These are phyloP conservation scores for Chrysanthemum makinoi DNA, from an alignment of 129 eudicot genomes.

Conservation along the genomic window DNA sequence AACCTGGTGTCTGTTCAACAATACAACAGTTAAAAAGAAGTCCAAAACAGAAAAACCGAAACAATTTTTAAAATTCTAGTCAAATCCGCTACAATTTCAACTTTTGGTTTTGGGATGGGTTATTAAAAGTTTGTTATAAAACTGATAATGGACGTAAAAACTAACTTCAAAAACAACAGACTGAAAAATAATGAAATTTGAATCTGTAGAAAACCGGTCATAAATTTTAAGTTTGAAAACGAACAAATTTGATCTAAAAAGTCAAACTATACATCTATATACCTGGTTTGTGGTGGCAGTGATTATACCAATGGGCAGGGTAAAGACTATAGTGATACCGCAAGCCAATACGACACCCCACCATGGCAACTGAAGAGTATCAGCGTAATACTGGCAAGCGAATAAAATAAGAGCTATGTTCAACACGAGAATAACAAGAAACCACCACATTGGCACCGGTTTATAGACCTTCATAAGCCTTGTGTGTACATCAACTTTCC, in stretches of 20 bases:
- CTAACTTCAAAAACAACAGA: neutral
- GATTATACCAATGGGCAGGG: conserved; percentile 69
- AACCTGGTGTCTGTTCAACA: conserved; percentile 49
- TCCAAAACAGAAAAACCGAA: neutral
- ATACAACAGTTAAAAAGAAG: neutral
- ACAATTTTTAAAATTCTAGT: neutral
- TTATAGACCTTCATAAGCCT: conserved; percentile 59
- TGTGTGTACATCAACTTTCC: conserved; percentile 57
- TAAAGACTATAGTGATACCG: conserved; percentile 42
- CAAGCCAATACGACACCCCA: conserved; percentile 71
- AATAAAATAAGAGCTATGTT: conserved; percentile 43
- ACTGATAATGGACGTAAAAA: neutral
- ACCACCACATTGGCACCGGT: conserved; percentile 77
- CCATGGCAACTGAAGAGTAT: conserved; percentile 60
- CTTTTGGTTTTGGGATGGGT: neutral
- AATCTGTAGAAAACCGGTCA: neutral
- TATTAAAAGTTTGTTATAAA: neutral
- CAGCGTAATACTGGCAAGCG: conserved; percentile 33
- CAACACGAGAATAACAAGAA: conserved; percentile 30
- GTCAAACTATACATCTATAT: neutral
- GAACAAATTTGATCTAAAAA: neutral
- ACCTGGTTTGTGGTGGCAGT: conserved; percentile 71
- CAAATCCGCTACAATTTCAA: too few relatives aligned
- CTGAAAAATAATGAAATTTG: neutral
- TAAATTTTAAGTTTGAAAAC: neutral